Evolutionary conservation across 2,329 filamentous ascomycete species (phyloP).

Genomic region (Hymenoscyphus infarciens): DNA sequence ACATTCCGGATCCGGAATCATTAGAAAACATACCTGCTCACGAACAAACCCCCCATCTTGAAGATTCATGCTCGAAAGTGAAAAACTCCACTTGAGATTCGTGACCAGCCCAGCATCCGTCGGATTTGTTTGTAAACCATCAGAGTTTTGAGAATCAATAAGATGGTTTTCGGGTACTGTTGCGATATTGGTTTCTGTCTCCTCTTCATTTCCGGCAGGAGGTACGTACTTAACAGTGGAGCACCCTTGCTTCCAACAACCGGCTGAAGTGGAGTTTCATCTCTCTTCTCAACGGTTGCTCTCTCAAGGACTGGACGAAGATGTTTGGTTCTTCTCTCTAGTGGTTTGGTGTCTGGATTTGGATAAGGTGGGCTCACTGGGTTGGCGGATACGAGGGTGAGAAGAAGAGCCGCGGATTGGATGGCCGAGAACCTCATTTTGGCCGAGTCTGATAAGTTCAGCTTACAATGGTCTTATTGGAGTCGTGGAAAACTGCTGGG

Average conservation of each 20-base stretch:
- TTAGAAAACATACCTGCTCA: background rate
- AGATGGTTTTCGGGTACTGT: constrained; percentile 4
- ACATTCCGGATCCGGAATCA: no score
- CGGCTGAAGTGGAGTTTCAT: background rate
- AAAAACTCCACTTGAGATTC: constrained; percentile 13
- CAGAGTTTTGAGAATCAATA: constrained; percentile 3
- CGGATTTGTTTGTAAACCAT: background rate
- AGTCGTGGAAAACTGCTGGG: background rate
- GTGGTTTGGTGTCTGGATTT: background rate
- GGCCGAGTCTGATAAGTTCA: background rate
- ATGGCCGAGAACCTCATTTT: constrained; percentile 2
- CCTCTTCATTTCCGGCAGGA: background rate
- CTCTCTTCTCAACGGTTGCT: constrained; percentile 1
- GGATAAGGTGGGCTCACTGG: background rate
- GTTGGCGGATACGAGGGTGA: background rate
- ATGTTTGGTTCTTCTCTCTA: constrained; percentile 7
- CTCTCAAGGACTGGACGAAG: constrained; percentile 6
- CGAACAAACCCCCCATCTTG: constrained; percentile 9
- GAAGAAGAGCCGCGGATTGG: background rate
- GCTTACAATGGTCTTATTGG: background rate
- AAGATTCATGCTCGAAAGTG: constrained; percentile 6
- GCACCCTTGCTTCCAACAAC: constrained; percentile 11
- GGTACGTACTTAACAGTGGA: constrained; percentile 1
- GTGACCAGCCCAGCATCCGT: constrained; percentile 7
- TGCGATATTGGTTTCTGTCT: background rate